Conservation (phyloP, 768 basidiomycete genomes). For the Mycena vitilis region DNA sequence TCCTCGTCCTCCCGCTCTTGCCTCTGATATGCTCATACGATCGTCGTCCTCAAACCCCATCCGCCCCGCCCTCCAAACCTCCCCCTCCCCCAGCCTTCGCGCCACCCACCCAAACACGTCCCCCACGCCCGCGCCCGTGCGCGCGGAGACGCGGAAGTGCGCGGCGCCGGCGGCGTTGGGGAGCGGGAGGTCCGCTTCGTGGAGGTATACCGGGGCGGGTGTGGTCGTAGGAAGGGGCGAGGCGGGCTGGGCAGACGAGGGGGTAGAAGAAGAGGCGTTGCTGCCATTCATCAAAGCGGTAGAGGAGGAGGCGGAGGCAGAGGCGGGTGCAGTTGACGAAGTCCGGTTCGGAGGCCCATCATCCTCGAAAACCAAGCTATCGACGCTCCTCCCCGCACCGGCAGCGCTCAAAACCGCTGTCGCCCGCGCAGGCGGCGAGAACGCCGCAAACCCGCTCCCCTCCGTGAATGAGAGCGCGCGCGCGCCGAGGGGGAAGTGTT, state of each 20-base stretch:
- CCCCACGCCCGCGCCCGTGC: constrained; percentile 77
- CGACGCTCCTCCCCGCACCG: constrained; percentile 15
- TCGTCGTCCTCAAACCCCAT: no score
- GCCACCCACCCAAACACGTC: constrained; percentile 86
- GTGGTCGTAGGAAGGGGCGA: no score
- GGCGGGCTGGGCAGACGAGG: no score
- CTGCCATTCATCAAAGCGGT: no score
- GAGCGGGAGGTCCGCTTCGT: constrained; percentile 31
- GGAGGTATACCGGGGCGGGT: no score
- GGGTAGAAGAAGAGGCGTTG: no score
- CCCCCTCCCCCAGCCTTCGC: constrained; percentile 54
- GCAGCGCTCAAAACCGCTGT: background rate
- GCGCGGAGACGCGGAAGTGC: constrained; percentile 82
- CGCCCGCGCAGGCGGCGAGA: background rate
- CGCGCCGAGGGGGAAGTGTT: constrained; percentile 35
- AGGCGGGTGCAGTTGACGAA: background rate
- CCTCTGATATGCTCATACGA: no score
- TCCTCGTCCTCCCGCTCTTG: no score
- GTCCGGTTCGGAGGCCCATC: no score
- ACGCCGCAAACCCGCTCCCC: background rate
- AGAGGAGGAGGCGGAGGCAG: no score
- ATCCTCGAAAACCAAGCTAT: no score
- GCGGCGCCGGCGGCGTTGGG: constrained; percentile 55
- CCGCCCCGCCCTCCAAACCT: background rate
- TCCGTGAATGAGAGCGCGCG: background rate